Conservation (phyloP, 768 basidiomycete species). For the Termitomyces sp. region DNA sequence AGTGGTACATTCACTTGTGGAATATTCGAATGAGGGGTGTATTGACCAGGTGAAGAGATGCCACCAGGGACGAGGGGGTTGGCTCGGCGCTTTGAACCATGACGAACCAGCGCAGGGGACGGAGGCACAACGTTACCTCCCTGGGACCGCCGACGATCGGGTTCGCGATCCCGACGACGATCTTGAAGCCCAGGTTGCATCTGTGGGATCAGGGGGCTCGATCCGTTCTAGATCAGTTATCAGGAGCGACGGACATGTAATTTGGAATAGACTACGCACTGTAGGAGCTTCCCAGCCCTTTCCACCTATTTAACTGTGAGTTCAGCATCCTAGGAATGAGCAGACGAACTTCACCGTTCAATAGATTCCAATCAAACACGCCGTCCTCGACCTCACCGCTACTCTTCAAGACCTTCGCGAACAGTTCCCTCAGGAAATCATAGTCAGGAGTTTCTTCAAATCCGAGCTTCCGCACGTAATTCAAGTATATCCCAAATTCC, state of each 20-base stretch:
- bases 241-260: neutral
- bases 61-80: slow-evolving; percentile 52
- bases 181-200: slow-evolving; percentile 51
- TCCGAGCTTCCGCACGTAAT: slow-evolving; percentile 97
- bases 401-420: slow-evolving; percentile 90
- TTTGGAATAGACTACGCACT: slow-evolving; percentile 36
- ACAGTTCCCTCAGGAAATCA: slow-evolving; percentile 93
- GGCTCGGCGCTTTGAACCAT: slow-evolving; percentile 67
- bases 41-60: slow-evolving; percentile 41
- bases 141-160: slow-evolving; percentile 57
- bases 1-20: slow-evolving; percentile 73
- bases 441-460: slow-evolving; percentile 99
- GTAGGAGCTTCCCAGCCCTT: slow-evolving; percentile 90
- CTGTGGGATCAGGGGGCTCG: slow-evolving; percentile 60
- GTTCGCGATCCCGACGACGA: slow-evolving; percentile 55
- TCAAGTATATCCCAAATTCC: slow-evolving; percentile 97
- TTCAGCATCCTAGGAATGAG: neutral
- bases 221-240: slow-evolving; percentile 33
- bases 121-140: slow-evolving; percentile 59
- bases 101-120: slow-evolving; percentile 74
- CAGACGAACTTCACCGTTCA: slow-evolving; percentile 56
- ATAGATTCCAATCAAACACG: slow-evolving; percentile 92
- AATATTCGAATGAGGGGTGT: slow-evolving; percentile 66
- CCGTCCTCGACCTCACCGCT: slow-evolving; percentile 89
- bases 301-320: slow-evolving; percentile 50